Evolutionary conservation across 2,329 filamentous ascomycete species (phyloP).

Genomic region (Monascus ruber): DNA sequence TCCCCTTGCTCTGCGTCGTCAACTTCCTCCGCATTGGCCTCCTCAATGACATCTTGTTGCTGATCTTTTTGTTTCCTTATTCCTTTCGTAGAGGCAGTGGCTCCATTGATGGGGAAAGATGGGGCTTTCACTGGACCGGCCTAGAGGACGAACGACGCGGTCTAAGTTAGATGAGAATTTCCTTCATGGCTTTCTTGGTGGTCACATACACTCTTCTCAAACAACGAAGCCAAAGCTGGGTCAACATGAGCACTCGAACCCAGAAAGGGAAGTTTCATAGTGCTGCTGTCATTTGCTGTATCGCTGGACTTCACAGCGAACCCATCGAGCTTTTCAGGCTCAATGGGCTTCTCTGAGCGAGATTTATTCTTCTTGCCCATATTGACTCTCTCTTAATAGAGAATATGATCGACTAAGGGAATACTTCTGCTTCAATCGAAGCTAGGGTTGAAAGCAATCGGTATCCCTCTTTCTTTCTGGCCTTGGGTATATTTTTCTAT

Average conservation of each 20-base stretch:
- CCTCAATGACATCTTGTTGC: neutral
- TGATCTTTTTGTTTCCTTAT: slow-evolving; percentile 7
- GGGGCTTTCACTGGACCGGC: slow-evolving; percentile 31
- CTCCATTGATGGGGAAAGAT: slow-evolving; percentile 14
- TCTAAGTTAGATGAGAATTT: slow-evolving; percentile 4
- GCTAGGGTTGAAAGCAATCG: too few species aligned
- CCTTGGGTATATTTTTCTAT: neutral
- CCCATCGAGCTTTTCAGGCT: slow-evolving; percentile 7
- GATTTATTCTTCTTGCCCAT: slow-evolving; percentile 27
- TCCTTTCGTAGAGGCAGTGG: slow-evolving; percentile 4
- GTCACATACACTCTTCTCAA: slow-evolving; percentile 57
- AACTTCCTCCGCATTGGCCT: slow-evolving; percentile 7
- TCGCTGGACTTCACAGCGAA: too few species aligned
- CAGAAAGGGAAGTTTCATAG: slow-evolving; percentile 30
- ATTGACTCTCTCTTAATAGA: slow-evolving; percentile 1
- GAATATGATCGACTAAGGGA: too few species aligned
- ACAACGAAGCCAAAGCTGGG: slow-evolving; percentile 58
- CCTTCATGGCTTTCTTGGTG: neutral
- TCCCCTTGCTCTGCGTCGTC: slow-evolving; percentile 17
- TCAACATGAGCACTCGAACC: slow-evolving; percentile 55
- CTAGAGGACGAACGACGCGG: slow-evolving; percentile 10
- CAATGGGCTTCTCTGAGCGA: slow-evolving; percentile 11
- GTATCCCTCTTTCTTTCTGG: too few species aligned
- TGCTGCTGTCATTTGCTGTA: slow-evolving; percentile 4
- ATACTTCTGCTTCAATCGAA: too few species aligned